Percentiles rank a stretch among this genome's conserved stretches.
Conservation (phyloP, 2,329 filamentous ascomycete genomes). For the Chalara sp. region DNA sequence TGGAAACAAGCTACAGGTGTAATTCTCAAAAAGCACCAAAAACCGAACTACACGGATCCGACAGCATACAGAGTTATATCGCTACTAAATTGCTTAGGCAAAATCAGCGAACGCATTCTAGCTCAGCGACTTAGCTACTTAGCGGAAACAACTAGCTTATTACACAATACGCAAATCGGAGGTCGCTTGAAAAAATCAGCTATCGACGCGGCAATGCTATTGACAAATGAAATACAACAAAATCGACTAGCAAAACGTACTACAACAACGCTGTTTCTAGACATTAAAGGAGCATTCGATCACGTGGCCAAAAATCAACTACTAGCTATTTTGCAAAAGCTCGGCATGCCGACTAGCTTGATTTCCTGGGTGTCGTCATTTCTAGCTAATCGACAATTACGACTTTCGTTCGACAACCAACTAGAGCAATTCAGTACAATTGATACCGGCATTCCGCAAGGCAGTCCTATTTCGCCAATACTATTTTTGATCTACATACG, state of each 20-base stretch:
- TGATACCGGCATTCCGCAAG: not conserved
- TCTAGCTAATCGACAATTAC: not conserved
- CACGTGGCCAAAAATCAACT: conserved; percentile 3
- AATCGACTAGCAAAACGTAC: not conserved
- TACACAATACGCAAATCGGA: conserved; percentile 1
- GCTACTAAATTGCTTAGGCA: not conserved
- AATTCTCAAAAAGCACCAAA: not conserved
- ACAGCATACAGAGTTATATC: conserved; percentile 4
- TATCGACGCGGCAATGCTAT: not conserved
- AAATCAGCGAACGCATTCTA: conserved; percentile 1
- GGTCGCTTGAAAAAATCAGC: conserved; percentile 5
- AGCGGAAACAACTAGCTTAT: conserved; percentile 1
- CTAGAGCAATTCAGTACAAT: not conserved
- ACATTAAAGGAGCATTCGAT: conserved; percentile 3
- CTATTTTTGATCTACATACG: not conserved
- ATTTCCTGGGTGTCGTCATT: not conserved
- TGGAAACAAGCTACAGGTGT: conserved; percentile 1
- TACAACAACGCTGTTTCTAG: conserved; percentile 1
- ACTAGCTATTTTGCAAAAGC: not conserved
- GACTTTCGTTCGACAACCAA: not conserved
- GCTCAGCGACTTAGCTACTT: conserved; percentile 3
- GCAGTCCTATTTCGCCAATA: not conserved
- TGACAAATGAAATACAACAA: not conserved
- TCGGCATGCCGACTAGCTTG: not conserved
- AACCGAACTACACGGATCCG: not conserved